Percentiles rank a stretch among this genome's conserved stretches.
Conservation (phyloP, 148 eudicot genomes). For the Amaranthus hypochondriacus region DNA sequence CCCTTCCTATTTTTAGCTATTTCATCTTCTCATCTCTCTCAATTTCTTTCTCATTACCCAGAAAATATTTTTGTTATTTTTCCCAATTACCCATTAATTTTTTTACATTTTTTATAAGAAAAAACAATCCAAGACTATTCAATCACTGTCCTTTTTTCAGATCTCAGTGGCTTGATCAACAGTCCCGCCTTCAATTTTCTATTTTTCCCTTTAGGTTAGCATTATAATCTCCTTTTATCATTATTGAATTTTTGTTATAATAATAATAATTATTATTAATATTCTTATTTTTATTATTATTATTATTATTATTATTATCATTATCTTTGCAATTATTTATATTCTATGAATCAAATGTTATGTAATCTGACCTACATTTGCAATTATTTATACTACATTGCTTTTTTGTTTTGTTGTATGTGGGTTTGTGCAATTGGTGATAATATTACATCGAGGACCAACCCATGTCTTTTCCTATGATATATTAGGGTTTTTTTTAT, state of each 20-base stretch:
- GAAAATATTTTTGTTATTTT: not conserved
- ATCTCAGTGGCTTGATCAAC: constrained; percentile 19
- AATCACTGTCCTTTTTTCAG: constrained; percentile 9
- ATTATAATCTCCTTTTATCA: not conserved
- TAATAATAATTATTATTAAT: not conserved
- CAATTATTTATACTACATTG: too few relatives aligned
- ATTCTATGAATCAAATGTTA: not conserved
- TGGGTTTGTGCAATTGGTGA: too few relatives aligned
- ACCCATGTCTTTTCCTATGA: too few relatives aligned
- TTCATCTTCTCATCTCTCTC: not conserved
- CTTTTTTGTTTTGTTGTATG: too few relatives aligned
- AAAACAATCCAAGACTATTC: constrained; percentile 18
- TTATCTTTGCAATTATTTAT: not conserved
- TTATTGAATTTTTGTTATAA: not conserved
- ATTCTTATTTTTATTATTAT: not conserved
- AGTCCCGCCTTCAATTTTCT: constrained; percentile 1
- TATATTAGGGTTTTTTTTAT: too few relatives aligned
- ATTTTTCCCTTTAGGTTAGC: constrained; percentile 20
- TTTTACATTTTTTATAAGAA: not conserved
- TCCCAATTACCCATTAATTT: not conserved
- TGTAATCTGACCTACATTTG: not conserved
- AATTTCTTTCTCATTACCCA: constrained; percentile 12
- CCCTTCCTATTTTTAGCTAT: constrained; percentile 22
- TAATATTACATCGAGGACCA: too few relatives aligned
- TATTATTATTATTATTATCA: not conserved